Conservation (phyloP, 108 stramenopile species). For the Nitzschia inconspicua region DNA sequence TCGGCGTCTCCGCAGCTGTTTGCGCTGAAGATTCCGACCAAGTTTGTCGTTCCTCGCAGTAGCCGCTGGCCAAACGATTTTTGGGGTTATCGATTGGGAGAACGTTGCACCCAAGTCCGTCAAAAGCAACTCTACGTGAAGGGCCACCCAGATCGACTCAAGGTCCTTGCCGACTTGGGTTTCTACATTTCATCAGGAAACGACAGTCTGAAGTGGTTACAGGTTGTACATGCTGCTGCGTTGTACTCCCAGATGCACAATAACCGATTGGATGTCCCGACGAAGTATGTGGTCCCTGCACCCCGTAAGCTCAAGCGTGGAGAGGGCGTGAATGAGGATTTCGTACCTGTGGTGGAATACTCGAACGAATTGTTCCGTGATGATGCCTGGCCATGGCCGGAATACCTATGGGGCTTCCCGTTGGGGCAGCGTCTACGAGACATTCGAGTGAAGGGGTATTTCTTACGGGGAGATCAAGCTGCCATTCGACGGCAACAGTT, state of each 20-base stretch:
- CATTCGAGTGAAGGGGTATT: conserved; percentile 70
- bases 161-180: conserved; percentile 58
- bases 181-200: conserved; percentile 54
- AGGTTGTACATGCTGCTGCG: conserved; percentile 83
- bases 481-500: conserved; percentile 56
- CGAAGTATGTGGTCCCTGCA: conserved; percentile 59
- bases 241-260: conserved; percentile 79
- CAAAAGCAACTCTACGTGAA: conserved; percentile 83
- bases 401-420: conserved; percentile 67
- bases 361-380: conserved; percentile 19
- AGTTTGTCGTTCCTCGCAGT: conserved; percentile 60
- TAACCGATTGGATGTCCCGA: conserved; percentile 60
- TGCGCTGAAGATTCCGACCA: conserved; percentile 56
- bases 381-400: conserved; percentile 78
- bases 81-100: conserved; percentile 73
- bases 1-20: neutral
- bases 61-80: conserved; percentile 58
- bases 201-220: conserved; percentile 66
- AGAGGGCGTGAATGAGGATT: too few relatives aligned
- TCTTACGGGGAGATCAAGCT: conserved; percentile 52
- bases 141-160: conserved; percentile 49
- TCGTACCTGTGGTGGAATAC: too few relatives aligned
- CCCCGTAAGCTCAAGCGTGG: conserved; percentile 37
- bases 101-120: conserved; percentile 71
- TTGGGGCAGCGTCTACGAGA: conserved; percentile 77